These are phyloP conservation scores for Exophiala lecanii-corni DNA, from an alignment of 2,329 filamentous ascomycete genomes.

Conservation along the genomic window DNA sequence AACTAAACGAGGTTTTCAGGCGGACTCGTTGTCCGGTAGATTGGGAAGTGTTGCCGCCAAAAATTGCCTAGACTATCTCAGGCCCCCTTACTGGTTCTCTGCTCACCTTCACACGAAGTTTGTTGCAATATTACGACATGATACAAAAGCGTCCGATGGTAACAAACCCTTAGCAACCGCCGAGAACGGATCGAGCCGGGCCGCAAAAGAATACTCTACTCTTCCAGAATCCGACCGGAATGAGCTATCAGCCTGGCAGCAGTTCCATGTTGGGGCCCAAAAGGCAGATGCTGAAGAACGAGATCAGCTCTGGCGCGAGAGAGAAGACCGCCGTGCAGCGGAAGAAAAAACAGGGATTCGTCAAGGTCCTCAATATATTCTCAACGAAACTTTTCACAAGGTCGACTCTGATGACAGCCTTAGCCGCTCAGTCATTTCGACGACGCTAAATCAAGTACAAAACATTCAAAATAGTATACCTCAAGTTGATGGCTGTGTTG, in stretches of 20 bases:
- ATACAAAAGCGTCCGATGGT: conserved; percentile 26
- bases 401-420: conserved; percentile 26
- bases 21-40: conserved; percentile 69
- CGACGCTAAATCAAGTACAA: conserved; percentile 7
- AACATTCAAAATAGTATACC: conserved; percentile 7
- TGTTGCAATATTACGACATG: conserved; percentile 56
- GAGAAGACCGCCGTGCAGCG: conserved; percentile 19
- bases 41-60: conserved; percentile 77
- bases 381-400: conserved; percentile 37
- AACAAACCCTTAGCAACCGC: not conserved
- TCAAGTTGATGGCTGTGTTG: conserved; percentile 21
- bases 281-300: conserved; percentile 33
- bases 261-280: conserved; percentile 33
- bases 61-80: conserved; percentile 72
- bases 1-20: conserved; percentile 68
- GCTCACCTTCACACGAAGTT: conserved; percentile 92
- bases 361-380: conserved; percentile 24
- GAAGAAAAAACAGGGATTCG: conserved; percentile 13
- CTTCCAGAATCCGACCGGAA: conserved; percentile 1
- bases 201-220: conserved; percentile 12
- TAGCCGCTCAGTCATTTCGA: conserved; percentile 11
- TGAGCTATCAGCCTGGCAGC: conserved; percentile 36
- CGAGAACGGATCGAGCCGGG: not conserved
- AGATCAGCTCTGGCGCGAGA: conserved; percentile 28
- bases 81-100: conserved; percentile 85